Conservation (phyloP, 495 filamentous ascomycete species). For the Achaetomiella virescens region DNA sequence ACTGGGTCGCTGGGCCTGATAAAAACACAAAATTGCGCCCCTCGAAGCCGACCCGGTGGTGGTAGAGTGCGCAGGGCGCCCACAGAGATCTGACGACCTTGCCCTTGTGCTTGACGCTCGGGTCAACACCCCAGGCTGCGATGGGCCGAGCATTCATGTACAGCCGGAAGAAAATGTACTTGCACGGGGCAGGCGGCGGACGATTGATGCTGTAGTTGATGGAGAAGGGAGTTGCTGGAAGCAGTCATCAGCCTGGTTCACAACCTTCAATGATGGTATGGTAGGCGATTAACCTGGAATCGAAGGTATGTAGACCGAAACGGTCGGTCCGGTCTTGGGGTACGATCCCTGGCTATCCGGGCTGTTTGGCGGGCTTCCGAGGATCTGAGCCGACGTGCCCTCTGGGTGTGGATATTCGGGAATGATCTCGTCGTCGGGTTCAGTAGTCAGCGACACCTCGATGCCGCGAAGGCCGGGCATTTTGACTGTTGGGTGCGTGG, state of each 20-base stretch:
- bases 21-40: constrained; percentile 38
- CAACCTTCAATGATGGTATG: no score
- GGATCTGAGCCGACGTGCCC: constrained; percentile 34
- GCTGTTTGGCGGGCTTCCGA: constrained; percentile 11
- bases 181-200: constrained; percentile 23
- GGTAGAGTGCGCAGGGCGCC: constrained; percentile 28
- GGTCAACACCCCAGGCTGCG: constrained; percentile 43
- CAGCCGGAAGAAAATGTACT: constrained; percentile 45
- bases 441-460: constrained; percentile 33
- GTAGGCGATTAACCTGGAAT: constrained; percentile 34
- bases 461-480: constrained; percentile 48
- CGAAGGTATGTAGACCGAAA: constrained; percentile 47
- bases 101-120: constrained; percentile 22
- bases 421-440: constrained; percentile 26
- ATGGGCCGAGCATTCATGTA: constrained; percentile 44
- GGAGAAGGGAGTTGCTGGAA: constrained; percentile 39
- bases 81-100: constrained; percentile 40
- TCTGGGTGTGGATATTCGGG: constrained; percentile 50
- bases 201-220: constrained; percentile 37
- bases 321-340: constrained; percentile 33
- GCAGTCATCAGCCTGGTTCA: not conserved
- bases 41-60: constrained; percentile 32
- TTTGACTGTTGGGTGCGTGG: constrained; percentile 1
- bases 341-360: constrained; percentile 9
- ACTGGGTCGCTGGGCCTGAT: constrained; percentile 28